Conservation (phyloP, 2,329 filamentous ascomycete genomes). For the Colletotrichum sansevieriae region DNA sequence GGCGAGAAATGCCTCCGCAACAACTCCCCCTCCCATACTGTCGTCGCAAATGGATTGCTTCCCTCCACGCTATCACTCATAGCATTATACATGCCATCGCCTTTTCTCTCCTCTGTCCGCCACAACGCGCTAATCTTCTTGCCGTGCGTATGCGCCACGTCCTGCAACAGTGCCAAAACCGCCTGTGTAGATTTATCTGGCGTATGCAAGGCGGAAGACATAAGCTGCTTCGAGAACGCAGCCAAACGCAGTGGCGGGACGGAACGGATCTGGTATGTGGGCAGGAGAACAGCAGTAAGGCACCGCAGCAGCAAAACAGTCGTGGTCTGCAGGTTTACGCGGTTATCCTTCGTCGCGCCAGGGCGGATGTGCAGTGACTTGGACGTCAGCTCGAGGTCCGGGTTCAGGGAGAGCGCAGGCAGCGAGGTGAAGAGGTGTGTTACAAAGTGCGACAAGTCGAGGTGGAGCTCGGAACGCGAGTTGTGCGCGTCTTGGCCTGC, state of each 20-base stretch:
- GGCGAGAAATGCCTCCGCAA: slow-evolving; percentile 88
- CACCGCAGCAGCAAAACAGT: slow-evolving; percentile 92
- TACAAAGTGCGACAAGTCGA: slow-evolving; percentile 96
- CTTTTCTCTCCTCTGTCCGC: slow-evolving; percentile 93
- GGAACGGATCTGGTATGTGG: slow-evolving; percentile 77
- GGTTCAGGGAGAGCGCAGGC: slow-evolving; percentile 80
- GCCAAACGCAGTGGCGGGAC: slow-evolving; percentile 88
- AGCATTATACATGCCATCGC: slow-evolving; percentile 88
- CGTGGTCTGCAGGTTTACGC: slow-evolving; percentile 93
- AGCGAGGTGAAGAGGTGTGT: slow-evolving; percentile 92
- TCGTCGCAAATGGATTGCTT: slow-evolving; percentile 91
- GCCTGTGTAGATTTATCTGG: slow-evolving; percentile 92
- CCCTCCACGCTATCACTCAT: slow-evolving; percentile 80
- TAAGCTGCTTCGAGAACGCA: slow-evolving; percentile 92
- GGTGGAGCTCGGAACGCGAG: slow-evolving; percentile 82
- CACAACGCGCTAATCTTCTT: slow-evolving; percentile 88
- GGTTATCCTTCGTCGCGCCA: slow-evolving; percentile 55
- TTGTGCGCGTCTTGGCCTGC: slow-evolving; percentile 94
- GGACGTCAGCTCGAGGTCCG: slow-evolving; percentile 85
- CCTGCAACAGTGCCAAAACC: slow-evolving; percentile 80
- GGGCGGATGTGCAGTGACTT: slow-evolving; percentile 76
- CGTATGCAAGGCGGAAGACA: slow-evolving; percentile 84
- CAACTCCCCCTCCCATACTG: slow-evolving; percentile 94
- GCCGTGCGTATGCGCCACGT: slow-evolving; percentile 84
- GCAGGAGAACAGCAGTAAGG: slow-evolving; percentile 84